A percentile compares a stretch with the other conserved stretches of the same genome.
These are phyloP conservation scores for Aspergillus carlsbadensis DNA, from an alignment of 495 filamentous ascomycete genomes.

Conservation along the genomic window DNA sequence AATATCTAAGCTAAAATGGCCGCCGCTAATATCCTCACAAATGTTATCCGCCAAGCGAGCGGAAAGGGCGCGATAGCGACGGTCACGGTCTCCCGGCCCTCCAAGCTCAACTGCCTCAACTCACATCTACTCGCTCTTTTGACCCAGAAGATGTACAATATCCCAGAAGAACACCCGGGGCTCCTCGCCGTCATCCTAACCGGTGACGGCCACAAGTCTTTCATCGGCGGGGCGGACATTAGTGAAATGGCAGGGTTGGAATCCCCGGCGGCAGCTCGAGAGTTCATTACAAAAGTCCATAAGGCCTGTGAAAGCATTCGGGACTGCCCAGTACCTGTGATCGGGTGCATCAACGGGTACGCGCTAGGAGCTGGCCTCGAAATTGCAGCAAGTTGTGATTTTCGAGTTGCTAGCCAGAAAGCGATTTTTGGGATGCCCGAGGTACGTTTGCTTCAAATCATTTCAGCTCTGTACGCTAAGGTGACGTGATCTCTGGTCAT, in stretches of 20 bases:
- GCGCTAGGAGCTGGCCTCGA: conserved; percentile 24
- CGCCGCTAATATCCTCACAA: not conserved
- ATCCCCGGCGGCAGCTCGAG: conserved; percentile 14
- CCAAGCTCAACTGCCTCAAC: conserved; percentile 27
- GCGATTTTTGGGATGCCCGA: conserved; percentile 30
- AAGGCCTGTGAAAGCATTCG: conserved; percentile 17
- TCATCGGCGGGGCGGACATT: conserved; percentile 26
- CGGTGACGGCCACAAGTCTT: conserved; percentile 23
- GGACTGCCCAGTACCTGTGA: conserved; percentile 23
- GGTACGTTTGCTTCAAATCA: conserved; percentile 5
- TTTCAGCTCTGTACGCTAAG: conserved; percentile 11
- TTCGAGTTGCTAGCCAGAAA: conserved; percentile 19
- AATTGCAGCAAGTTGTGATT: conserved; percentile 25
- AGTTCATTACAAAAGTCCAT: conserved; percentile 23
- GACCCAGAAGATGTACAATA: conserved; percentile 4
- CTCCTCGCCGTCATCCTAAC: conserved; percentile 25
- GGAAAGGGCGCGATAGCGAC: not conserved
- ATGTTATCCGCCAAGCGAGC: not conserved
- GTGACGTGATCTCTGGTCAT: no score
- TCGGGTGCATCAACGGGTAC: conserved; percentile 25
- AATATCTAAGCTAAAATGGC: not conserved
- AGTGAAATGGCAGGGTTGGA: conserved; percentile 19
- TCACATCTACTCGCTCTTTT: conserved; percentile 15
- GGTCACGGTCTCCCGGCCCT: conserved; percentile 24
- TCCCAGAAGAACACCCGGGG: conserved; percentile 4